Conservation (phyloP, 2,329 filamentous ascomycete genomes). For the Incumbomyces delicatus region DNA sequence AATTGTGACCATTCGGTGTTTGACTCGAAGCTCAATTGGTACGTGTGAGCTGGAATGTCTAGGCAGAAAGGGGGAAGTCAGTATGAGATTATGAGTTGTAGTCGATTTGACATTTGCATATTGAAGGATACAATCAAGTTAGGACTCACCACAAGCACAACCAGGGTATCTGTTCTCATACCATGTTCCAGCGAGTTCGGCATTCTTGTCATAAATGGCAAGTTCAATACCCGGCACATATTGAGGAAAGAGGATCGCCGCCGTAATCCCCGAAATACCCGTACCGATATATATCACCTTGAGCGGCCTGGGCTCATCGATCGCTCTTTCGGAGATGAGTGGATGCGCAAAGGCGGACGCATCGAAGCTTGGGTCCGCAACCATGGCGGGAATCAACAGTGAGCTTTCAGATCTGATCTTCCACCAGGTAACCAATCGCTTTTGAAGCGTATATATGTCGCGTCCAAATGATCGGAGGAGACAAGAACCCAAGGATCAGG, state of each 20-base stretch:
- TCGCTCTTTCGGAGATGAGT: slow-evolving; percentile 16
- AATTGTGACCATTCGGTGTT: slow-evolving; percentile 26
- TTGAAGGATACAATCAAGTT: too few species aligned
- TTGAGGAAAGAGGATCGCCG: slow-evolving; percentile 16
- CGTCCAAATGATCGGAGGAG: too few species aligned
- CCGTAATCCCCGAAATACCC: slow-evolving; percentile 26
- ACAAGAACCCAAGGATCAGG: too few species aligned
- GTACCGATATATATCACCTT: slow-evolving; percentile 27
- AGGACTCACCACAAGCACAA: slow-evolving; percentile 24
- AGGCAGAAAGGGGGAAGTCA: too few species aligned
- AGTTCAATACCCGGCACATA: slow-evolving; percentile 13
- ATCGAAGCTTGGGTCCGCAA: background rate
- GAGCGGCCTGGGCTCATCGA: slow-evolving; percentile 16
- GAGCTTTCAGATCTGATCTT: too few species aligned
- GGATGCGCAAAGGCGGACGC: slow-evolving; percentile 6
- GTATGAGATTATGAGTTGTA: too few species aligned
- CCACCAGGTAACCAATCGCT: too few species aligned
- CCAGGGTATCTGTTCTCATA: slow-evolving; percentile 34
- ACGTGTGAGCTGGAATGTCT: slow-evolving; percentile 40
- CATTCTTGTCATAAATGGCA: slow-evolving; percentile 24
- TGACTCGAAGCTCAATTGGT: slow-evolving; percentile 28
- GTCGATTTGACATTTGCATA: too few species aligned
- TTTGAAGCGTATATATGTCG: too few species aligned
- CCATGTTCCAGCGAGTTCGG: slow-evolving; percentile 27
- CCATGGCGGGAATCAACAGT: background rate